Conservation (phyloP, 106 monocot genomes). For the Dendrobium catenatum region DNA sequence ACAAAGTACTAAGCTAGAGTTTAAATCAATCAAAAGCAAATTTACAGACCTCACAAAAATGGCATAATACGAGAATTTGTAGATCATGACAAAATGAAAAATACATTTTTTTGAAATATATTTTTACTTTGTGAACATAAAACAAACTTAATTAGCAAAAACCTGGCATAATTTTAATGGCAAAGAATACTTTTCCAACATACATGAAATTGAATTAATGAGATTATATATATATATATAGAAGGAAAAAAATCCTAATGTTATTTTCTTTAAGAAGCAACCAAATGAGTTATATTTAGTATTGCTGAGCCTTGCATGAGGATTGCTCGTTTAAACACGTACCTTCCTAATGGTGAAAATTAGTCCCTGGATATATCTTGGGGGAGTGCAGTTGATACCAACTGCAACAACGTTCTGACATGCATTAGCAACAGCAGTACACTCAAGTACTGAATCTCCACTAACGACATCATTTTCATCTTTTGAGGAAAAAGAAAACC, state of each 20-base stretch:
- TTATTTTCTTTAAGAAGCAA: too few species aligned
- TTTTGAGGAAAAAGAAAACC: conserved; percentile 92
- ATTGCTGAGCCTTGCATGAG: not conserved
- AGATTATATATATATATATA: not conserved
- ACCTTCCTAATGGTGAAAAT: conserved; percentile 72
- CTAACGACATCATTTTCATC: conserved; percentile 85
- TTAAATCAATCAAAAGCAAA: not conserved
- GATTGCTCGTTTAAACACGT: conserved; percentile 3
- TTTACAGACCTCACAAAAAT: not conserved
- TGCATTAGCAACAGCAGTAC: conserved; percentile 58
- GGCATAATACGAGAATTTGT: not conserved
- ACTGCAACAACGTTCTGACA: conserved; percentile 65
- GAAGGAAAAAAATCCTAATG: too few species aligned
- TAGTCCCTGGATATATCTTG: conserved; percentile 75
- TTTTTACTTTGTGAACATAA: not conserved
- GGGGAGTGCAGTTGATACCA: conserved; percentile 96
- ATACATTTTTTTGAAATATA: not conserved
- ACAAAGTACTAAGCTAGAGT: too few species aligned
- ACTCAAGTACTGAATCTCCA: conserved; percentile 78
- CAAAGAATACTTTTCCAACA: not conserved
- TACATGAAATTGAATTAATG: not conserved
- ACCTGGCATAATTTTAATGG: not conserved
- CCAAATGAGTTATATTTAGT: not conserved
- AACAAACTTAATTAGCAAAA: not conserved
- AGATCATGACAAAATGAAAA: not conserved